Conservation (phyloP, 306 rosid species). For the Ormosia emarginata region DNA sequence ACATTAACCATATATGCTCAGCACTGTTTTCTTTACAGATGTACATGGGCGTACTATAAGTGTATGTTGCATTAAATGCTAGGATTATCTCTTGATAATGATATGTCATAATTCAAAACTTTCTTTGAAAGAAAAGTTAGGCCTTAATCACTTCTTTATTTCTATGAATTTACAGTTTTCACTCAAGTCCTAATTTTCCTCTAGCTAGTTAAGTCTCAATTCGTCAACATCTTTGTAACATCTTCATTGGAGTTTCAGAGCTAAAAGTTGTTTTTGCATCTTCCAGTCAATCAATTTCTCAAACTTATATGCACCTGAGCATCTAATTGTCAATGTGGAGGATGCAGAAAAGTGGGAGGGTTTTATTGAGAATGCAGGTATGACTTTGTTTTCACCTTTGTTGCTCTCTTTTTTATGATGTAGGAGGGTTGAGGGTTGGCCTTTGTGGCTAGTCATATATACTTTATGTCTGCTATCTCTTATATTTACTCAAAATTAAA, state of each 20-base stretch:
- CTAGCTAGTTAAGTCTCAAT: constrained; percentile 7
- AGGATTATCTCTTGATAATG: background rate
- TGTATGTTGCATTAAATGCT: background rate
- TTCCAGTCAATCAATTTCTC: constrained; percentile 90
- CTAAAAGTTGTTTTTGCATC: constrained; percentile 12
- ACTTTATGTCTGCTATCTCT: background rate
- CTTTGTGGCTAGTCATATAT: background rate
- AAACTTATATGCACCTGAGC: constrained; percentile 95
- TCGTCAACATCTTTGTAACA: background rate
- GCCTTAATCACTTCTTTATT: background rate
- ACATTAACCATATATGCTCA: background rate
- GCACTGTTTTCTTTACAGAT: background rate
- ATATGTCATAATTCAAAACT: no score
- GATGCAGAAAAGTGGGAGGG: constrained; percentile 98
- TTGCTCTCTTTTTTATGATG: background rate
- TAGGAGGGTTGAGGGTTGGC: background rate
- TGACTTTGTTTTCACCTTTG: background rate
- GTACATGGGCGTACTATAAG: background rate
- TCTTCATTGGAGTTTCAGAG: background rate
- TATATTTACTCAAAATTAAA: background rate
- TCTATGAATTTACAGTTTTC: background rate
- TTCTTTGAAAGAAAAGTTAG: background rate
- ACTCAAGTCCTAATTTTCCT: background rate
- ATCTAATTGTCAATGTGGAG: constrained; percentile 78
- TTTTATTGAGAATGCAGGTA: constrained; percentile 95